phyloP scores from a whole-genome alignment of 2,329 filamentous ascomycete species.

The Penicillium concentricum region DNA sequence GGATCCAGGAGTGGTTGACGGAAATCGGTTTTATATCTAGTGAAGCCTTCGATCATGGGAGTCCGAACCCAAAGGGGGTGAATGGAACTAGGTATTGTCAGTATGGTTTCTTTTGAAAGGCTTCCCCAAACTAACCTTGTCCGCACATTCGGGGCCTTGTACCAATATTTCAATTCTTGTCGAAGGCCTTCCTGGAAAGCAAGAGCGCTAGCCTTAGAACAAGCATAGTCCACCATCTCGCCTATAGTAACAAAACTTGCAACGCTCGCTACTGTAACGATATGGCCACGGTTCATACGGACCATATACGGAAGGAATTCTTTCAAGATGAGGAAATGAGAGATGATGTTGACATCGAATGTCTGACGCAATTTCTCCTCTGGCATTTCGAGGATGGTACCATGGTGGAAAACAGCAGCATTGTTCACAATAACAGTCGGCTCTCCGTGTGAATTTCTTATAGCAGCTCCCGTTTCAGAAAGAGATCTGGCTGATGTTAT shows the following conservation, averaged over 20 bases:
- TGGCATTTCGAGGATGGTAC: slow-evolving; percentile 44
- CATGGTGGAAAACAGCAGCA: slow-evolving; percentile 44
- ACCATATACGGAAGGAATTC: slow-evolving; percentile 52
- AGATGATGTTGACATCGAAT: slow-evolving; percentile 50
- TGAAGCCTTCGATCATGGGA: slow-evolving; percentile 37
- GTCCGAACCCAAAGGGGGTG: slow-evolving; percentile 35
- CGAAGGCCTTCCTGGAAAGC: slow-evolving; percentile 49
- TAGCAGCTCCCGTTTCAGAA: slow-evolving; percentile 26
- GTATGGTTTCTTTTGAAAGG: neutral
- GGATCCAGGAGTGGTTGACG: slow-evolving; percentile 22
- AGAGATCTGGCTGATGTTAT: slow-evolving; percentile 24
- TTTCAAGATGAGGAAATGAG: slow-evolving; percentile 48
- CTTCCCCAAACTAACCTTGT: slow-evolving; percentile 22
- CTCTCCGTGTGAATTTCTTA: slow-evolving; percentile 35
- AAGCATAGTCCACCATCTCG: slow-evolving; percentile 51
- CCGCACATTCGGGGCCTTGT: slow-evolving; percentile 29
- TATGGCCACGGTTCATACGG: slow-evolving; percentile 49
- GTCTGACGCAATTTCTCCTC: slow-evolving; percentile 43
- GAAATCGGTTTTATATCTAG: slow-evolving; percentile 10
- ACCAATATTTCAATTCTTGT: slow-evolving; percentile 30
- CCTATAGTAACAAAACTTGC: slow-evolving; percentile 47
- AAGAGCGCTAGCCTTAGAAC: slow-evolving; percentile 49
- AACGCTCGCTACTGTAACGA: slow-evolving; percentile 54
- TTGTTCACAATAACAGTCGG: slow-evolving; percentile 48
- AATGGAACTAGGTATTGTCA: slow-evolving; percentile 13